These are phyloP conservation scores for Alnus glutinosa DNA, from an alignment of 306 rosid genomes.

Conservation along the genomic window DNA sequence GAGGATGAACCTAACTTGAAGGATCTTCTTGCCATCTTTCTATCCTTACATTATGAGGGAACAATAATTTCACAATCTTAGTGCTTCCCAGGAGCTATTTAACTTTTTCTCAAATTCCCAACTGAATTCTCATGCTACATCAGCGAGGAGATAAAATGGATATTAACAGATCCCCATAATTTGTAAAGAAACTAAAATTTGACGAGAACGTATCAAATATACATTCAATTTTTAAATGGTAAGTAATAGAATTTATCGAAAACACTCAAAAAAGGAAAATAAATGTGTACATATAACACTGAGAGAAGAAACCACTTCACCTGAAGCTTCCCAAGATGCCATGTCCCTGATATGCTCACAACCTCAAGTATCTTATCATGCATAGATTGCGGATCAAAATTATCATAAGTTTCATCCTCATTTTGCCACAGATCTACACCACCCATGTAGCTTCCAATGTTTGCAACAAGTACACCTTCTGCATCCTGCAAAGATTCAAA, in stretches of 20 bases:
- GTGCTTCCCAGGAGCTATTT: not conserved
- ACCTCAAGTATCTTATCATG: conserved; percentile 97
- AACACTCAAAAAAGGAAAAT: not conserved
- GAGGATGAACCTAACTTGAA: no score
- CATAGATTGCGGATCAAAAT: conserved; percentile 97
- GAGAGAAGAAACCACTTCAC: conserved; percentile 38
- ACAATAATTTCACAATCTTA: no score
- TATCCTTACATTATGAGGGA: no score
- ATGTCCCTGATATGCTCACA: conserved; percentile 97
- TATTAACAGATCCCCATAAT: not conserved
- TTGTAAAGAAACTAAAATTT: not conserved
- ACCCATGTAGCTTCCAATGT: conserved; percentile 99
- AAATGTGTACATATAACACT: not conserved
- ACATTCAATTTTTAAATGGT: not conserved
- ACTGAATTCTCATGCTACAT: not conserved
- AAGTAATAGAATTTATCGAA: not conserved
- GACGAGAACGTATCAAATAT: not conserved
- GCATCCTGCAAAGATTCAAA: conserved; percentile 71
- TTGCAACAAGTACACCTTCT: conserved; percentile 98
- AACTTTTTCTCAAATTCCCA: not conserved
- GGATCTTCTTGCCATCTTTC: no score
- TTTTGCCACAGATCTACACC: conserved; percentile 99
- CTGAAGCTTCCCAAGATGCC: conserved; percentile 99
- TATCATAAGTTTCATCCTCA: conserved; percentile 88
- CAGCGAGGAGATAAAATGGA: not conserved